Conservation (phyloP, 345 rosid genomes). For the Camelina laxa region DNA sequence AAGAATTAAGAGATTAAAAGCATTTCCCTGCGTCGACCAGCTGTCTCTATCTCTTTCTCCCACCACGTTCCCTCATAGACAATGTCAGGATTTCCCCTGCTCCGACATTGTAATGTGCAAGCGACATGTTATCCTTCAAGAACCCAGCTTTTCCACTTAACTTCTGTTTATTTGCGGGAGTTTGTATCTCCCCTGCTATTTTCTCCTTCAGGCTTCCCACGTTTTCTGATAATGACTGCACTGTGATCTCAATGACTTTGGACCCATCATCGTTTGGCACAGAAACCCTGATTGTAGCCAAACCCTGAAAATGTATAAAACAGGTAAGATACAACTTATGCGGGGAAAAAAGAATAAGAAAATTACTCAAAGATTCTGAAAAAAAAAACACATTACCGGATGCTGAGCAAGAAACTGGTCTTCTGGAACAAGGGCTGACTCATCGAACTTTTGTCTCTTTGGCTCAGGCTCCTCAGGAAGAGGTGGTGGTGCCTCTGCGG, state of each 20-base stretch:
- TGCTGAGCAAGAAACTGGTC: conserved; percentile 80
- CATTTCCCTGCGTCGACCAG: conserved; percentile 36
- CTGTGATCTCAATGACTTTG: conserved; percentile 63
- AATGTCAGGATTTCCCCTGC: conserved; percentile 66
- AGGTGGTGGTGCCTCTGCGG: conserved; percentile 61
- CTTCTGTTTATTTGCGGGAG: conserved; percentile 87
- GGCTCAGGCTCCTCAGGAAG: conserved; percentile 97
- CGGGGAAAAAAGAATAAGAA: neutral
- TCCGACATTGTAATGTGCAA: conserved; percentile 79
- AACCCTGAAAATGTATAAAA: too few species aligned
- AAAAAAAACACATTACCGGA: conserved; percentile 51
- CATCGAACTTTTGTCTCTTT: conserved; percentile 89
- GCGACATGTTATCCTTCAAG: conserved; percentile 87
- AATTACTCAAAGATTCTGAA: neutral
- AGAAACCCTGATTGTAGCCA: too few species aligned
- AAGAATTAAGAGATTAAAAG: conserved; percentile 31
- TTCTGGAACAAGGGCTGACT: conserved; percentile 73
- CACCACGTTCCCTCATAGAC: conserved; percentile 84
- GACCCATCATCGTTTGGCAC: conserved; percentile 70
- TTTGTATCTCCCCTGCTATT: conserved; percentile 85
- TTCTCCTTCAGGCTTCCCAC: conserved; percentile 90
- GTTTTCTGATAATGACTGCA: conserved; percentile 76
- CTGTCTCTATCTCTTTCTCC: conserved; percentile 70
- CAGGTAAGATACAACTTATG: neutral
- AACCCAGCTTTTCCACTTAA: conserved; percentile 89